phyloP scores from a whole-genome alignment of 1,284 basidiomycete species.

The Irpex rosettiformis region DNA sequence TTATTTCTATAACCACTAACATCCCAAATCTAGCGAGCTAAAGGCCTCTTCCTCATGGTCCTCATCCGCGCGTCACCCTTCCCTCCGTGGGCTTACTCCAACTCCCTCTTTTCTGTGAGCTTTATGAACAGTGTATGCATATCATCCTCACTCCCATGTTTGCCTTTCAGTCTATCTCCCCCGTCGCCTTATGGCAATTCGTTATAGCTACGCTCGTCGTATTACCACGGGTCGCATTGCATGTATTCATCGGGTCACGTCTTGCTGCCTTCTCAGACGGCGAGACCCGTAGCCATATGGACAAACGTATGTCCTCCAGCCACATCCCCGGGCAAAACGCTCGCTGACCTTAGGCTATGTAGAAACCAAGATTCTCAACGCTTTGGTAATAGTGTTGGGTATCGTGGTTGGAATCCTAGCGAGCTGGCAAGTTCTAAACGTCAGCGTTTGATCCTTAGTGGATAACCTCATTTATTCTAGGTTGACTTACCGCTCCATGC shows the following conservation, averaged over 20 bases:
- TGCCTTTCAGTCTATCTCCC: conserved; percentile 57
- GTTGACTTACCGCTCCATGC: conserved; percentile 60
- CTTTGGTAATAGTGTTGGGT: conserved; percentile 53
- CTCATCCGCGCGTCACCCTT: conserved; percentile 80
- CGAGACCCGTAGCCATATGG: conserved; percentile 70
- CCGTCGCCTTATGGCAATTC: conserved; percentile 75
- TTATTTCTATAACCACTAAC: neutral
- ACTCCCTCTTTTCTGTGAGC: conserved; percentile 72
- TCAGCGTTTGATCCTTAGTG: conserved; percentile 5
- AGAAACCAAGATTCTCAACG: conserved; percentile 68
- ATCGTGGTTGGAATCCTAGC: conserved; percentile 52
- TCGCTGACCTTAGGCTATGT: conserved; percentile 2
- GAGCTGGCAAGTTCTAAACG: conserved; percentile 54
- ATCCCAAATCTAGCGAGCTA: conserved; percentile 46
- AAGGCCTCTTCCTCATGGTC: conserved; percentile 73
- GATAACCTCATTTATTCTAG: conserved; percentile 32
- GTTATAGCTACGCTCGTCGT: conserved; percentile 66
- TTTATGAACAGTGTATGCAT: neutral
- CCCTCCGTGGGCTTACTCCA: conserved; percentile 82
- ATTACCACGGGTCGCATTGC: conserved; percentile 67
- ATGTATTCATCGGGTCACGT: conserved; percentile 76
- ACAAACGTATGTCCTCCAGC: conserved; percentile 48
- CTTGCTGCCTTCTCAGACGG: conserved; percentile 76
- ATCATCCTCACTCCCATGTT: neutral
- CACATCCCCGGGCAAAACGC: neutral